Evolutionary conservation across 2,329 filamentous ascomycete species (phyloP).

Genomic region (Achaetomium macrosporum): DNA sequence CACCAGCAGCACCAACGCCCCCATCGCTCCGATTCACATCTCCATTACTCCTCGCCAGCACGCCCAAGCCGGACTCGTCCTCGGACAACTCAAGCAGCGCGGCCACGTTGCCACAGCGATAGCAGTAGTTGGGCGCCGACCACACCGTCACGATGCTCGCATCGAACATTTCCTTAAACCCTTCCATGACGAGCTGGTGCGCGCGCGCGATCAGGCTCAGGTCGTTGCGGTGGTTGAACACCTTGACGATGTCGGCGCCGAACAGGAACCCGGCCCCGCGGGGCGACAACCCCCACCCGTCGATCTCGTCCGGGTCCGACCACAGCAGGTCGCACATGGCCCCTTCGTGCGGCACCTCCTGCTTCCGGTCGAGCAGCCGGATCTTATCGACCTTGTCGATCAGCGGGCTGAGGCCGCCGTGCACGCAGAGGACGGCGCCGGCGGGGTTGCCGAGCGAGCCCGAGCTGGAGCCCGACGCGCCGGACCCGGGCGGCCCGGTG

Average conservation of each 20-base stretch:
- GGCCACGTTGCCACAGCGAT: constrained; percentile 91
- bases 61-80: constrained; percentile 68
- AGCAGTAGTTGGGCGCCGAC: constrained; percentile 96
- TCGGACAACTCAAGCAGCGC: constrained; percentile 90
- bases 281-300: constrained; percentile 91
- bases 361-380: constrained; percentile 86
- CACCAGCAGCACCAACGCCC: constrained; percentile 34
- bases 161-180: constrained; percentile 99
- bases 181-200: constrained; percentile 98
- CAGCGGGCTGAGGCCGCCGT: constrained; percentile 85
- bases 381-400: constrained; percentile 96
- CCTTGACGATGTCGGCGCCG: constrained; percentile 89
- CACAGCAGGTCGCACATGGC: constrained; percentile 98
- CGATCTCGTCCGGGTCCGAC: constrained; percentile 97
- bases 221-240: constrained; percentile 92
- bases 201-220: constrained; percentile 87
- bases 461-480: constrained; percentile 64
- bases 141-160: constrained; percentile 96
- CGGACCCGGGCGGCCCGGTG: constrained; percentile 72
- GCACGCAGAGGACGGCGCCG: constrained; percentile 88
- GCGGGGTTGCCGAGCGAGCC: constrained; percentile 61
- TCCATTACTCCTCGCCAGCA: constrained; percentile 65
- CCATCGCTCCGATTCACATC: constrained; percentile 56
- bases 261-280: constrained; percentile 95
- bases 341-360: constrained; percentile 96